Evolutionary conservation across 441 rosid species (phyloP), one percentile per base, ranked within the genome.

Genomic region (Mallotus japonicus): DNA sequence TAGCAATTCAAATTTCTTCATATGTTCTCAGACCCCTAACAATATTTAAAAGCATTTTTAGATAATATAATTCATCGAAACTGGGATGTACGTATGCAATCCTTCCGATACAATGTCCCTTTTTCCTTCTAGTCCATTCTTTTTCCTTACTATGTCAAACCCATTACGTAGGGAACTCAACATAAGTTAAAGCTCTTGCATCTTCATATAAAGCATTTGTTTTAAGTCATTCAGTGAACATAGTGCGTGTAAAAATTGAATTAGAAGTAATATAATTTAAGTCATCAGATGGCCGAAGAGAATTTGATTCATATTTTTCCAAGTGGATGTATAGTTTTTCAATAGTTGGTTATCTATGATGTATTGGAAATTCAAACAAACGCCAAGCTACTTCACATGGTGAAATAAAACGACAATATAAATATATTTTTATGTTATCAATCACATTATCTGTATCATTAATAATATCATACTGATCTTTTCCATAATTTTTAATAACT

Each of bases 381-480:
- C 2, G 3, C 17, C 17, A 28, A 50, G 5, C 3, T 6, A 1
- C 46, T 3, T 42, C 46, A 42, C 9, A 42, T 42, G 46, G 46
- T 5, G 46, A 42, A 8, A 42, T 42, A 42, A 4, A 42, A 42
- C 0, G 46, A 42, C 9, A 42, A 42, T 42, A 0, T 42, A 50
- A 11, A 13, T 50, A 50, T 50, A 3, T 50, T 50, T 50, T 50
- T 3, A 50, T 8, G 3, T 50, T 5, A 9, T 50, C 17, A 50
- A 42, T 42, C 7, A 50, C 2, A 50, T 11, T 11, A 3, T 2
- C 17, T 8, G 2, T 13, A 50, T 15, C 3, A 15, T 50, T 11
- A 0, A 8, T 3, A 42, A 0, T 0, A 0, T 5, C 5, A 5
- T 0, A 6, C 0, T 5, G 7, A 42, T 42, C 10, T 3, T 42